Percentiles rank a stretch among this genome's conserved stretches.
These are phyloP conservation scores for Iberis pinnata DNA, from an alignment of 345 rosid genomes.

Conservation along the genomic window DNA sequence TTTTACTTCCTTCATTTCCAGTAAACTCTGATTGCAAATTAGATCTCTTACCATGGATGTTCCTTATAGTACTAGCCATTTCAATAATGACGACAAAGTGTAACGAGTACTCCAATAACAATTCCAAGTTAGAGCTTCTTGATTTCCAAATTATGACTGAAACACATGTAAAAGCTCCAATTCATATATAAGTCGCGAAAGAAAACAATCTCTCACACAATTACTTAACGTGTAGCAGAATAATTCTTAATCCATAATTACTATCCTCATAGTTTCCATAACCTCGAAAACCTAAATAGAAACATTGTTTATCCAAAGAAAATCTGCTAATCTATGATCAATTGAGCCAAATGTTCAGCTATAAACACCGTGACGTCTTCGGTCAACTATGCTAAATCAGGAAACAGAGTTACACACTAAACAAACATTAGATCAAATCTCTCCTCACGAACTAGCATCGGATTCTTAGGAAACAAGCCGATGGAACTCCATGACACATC, in stretches of 20 bases:
- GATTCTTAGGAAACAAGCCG: too few species aligned
- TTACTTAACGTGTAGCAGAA: too few species aligned
- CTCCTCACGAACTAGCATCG: neutral
- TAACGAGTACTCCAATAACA: too few species aligned
- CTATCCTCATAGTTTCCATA: too few species aligned
- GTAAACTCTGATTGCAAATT: constrained; percentile 43
- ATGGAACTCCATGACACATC: constrained; percentile 20
- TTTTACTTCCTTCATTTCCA: constrained; percentile 48
- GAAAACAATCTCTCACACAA: too few species aligned
- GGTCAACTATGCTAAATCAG: constrained; percentile 26
- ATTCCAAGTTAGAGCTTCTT: constrained; percentile 1
- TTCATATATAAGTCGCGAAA: too few species aligned
- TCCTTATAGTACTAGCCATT: constrained; percentile 52
- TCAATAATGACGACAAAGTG: neutral
- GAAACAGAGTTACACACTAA: constrained; percentile 10
- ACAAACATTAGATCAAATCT: constrained; percentile 17
- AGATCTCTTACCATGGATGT: constrained; percentile 55
- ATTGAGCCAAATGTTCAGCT: too few species aligned
- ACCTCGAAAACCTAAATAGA: too few species aligned
- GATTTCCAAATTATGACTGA: neutral
- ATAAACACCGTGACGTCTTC: too few species aligned
- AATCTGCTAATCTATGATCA: neutral
- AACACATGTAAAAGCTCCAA: too few species aligned
- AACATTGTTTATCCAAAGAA: neutral
- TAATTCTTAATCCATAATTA: neutral